Conservation (phyloP, 768 basidiomycete species). For the Mycena vitilis region DNA sequence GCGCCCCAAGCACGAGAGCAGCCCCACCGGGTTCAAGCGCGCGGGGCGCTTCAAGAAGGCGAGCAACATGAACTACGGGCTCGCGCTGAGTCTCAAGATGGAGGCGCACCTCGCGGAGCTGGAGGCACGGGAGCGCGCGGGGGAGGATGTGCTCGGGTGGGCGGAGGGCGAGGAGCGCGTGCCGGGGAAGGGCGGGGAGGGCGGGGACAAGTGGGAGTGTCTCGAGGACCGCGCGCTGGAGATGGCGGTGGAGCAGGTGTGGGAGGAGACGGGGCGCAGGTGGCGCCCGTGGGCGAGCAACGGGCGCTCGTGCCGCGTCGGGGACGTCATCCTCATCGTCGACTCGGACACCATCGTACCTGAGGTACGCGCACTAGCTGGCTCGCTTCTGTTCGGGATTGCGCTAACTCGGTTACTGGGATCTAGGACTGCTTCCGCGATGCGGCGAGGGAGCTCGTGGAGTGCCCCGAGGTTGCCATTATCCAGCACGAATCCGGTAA, state of each 20-base stretch:
- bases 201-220: slow-evolving; percentile 51
- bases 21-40: slow-evolving; percentile 77
- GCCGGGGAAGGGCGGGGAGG: too few species aligned
- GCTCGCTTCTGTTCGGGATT: too few species aligned
- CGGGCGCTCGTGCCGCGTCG: slow-evolving; percentile 78
- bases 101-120: slow-evolving; percentile 62
- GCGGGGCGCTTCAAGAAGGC: slow-evolving; percentile 94
- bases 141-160: background rate
- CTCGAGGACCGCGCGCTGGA: slow-evolving; percentile 81
- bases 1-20: slow-evolving; percentile 74
- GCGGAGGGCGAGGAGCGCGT: background rate
- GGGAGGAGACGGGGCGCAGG: slow-evolving; percentile 62
- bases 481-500: slow-evolving; percentile 89
- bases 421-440: slow-evolving; percentile 86
- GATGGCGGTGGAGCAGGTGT: slow-evolving; percentile 80
- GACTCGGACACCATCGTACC: slow-evolving; percentile 87
- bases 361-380: slow-evolving; percentile 55
- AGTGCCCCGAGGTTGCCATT: slow-evolving; percentile 87
- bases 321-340: slow-evolving; percentile 83
- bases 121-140: slow-evolving; percentile 52
- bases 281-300: slow-evolving; percentile 86
- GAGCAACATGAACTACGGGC: slow-evolving; percentile 89
- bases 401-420: background rate
- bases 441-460: slow-evolving; percentile 86
- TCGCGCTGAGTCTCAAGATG: slow-evolving; percentile 72